phyloP scores from a whole-genome alignment of 1,139 yeast genomes.

The Geotrichum citri-aurantii region DNA sequence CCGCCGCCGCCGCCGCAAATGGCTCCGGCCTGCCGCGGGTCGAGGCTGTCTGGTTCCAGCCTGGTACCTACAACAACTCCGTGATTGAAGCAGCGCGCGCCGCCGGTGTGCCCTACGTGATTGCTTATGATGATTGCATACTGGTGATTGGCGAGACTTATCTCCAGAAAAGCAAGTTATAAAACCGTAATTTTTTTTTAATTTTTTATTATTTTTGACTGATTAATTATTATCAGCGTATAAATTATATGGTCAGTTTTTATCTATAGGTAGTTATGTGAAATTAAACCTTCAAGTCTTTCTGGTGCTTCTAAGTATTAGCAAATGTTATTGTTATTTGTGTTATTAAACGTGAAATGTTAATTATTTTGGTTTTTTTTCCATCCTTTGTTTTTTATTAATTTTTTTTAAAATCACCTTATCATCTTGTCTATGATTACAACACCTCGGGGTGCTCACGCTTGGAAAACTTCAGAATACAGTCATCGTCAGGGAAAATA shows the following conservation, averaged over 20 bases:
- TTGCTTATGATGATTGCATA: constrained; percentile 63
- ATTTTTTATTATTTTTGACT: neutral
- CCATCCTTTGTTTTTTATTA: neutral
- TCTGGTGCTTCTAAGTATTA: neutral
- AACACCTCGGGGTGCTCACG: constrained; percentile 25
- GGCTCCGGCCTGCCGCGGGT: constrained; percentile 32
- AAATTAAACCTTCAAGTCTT: neutral
- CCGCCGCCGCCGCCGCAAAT: neutral
- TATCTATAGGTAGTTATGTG: neutral
- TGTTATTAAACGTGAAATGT: neutral
- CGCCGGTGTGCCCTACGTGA: constrained; percentile 36
- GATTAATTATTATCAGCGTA: too few species aligned
- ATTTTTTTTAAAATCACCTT: neutral
- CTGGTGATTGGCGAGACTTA: constrained; percentile 62
- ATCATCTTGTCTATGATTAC: neutral
- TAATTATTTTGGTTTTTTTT: neutral
- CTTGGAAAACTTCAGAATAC: constrained; percentile 63
- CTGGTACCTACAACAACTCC: constrained; percentile 62
- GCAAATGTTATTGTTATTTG: neutral
- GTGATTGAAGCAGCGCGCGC: constrained; percentile 45
- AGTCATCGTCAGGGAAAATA: constrained; percentile 94
- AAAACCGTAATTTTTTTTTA: constrained; percentile 2
- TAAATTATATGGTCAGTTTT: neutral
- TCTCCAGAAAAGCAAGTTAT: constrained; percentile 30
- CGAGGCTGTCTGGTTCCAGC: constrained; percentile 75